These are phyloP conservation scores for Scutellaria baicalensis DNA, from an alignment of 257 asterid species.

Conservation along the genomic window DNA sequence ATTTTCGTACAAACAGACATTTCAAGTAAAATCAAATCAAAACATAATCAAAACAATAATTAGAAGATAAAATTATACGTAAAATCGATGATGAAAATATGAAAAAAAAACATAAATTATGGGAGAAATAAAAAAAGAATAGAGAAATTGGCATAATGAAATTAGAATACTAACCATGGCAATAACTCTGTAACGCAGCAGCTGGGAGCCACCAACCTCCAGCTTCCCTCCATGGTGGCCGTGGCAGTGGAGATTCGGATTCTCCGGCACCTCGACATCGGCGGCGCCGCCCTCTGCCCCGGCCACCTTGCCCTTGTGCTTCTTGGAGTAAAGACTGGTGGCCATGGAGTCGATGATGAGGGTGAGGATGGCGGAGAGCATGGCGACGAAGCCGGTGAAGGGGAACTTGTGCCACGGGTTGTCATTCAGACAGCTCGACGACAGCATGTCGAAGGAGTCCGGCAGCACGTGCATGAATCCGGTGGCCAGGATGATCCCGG, in stretches of 20 bases:
- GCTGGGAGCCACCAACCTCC: constrained; percentile 21
- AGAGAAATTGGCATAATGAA: too few species aligned
- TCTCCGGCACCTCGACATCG: constrained; percentile 25
- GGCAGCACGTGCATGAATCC: constrained; percentile 68
- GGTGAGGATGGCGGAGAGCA: constrained; percentile 50
- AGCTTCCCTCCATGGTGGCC: constrained; percentile 26
- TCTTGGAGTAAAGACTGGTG: constrained; percentile 39
- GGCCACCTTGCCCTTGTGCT: constrained; percentile 8
- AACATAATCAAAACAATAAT: too few species aligned
- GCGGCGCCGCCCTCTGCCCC: constrained; percentile 4
- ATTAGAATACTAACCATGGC: too few species aligned
- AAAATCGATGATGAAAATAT: too few species aligned
- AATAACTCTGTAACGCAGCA: constrained; percentile 51
- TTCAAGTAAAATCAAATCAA: too few species aligned
- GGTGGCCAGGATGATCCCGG: constrained; percentile 51
- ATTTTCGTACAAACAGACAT: too few species aligned
- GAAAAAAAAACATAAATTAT: too few species aligned
- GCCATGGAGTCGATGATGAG: constrained; percentile 55
- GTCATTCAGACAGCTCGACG: constrained; percentile 36
- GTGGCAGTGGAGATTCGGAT: neutral
- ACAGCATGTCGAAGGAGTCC: constrained; percentile 50
- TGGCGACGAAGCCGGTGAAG: constrained; percentile 46
- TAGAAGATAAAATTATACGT: too few species aligned
- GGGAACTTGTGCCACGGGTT: constrained; percentile 62
- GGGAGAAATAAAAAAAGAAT: too few species aligned